phyloP scores from a whole-genome alignment of 2,329 filamentous ascomycete genomes.

The Claviceps digitariae region DNA sequence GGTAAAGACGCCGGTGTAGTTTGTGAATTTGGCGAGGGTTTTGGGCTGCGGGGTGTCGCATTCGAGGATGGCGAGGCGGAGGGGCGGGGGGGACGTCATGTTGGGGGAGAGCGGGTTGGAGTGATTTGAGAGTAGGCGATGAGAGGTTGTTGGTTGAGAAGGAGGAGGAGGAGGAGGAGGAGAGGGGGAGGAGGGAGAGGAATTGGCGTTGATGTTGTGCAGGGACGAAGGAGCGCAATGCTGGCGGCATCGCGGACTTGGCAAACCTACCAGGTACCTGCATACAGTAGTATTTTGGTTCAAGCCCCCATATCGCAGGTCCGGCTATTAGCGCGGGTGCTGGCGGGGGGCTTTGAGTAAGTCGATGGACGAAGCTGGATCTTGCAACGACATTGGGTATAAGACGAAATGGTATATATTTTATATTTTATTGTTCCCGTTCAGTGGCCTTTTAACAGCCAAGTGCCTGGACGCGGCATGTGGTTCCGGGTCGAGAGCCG shows the following conservation, averaged over 20 bases:
- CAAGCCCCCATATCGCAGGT: too few species aligned
- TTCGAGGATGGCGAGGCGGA: slow-evolving; percentile 79
- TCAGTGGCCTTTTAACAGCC: too few species aligned
- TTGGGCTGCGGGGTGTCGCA: slow-evolving; percentile 63
- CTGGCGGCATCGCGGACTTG: neutral
- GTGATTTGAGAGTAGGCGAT: neutral
- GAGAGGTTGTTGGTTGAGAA: neutral
- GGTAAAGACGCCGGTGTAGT: slow-evolving; percentile 60
- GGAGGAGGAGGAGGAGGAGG: neutral
- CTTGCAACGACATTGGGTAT: too few species aligned
- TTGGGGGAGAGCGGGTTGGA: neutral
- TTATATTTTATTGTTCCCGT: too few species aligned
- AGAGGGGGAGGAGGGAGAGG: neutral
- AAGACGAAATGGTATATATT: too few species aligned
- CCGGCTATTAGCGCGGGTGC: too few species aligned
- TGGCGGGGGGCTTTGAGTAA: too few species aligned
- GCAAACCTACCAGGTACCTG: too few species aligned
- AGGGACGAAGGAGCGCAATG: neutral
- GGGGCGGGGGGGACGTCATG: slow-evolving; percentile 39
- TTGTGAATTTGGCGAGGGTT: slow-evolving; percentile 50
- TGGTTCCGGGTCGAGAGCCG: too few species aligned
- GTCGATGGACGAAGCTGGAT: too few species aligned
- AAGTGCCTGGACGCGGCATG: too few species aligned
- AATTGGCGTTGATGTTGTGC: neutral
- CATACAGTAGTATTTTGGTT: too few species aligned